These are phyloP conservation scores for Mycena metata DNA, from an alignment of 768 basidiomycete species.

Conservation along the genomic window DNA sequence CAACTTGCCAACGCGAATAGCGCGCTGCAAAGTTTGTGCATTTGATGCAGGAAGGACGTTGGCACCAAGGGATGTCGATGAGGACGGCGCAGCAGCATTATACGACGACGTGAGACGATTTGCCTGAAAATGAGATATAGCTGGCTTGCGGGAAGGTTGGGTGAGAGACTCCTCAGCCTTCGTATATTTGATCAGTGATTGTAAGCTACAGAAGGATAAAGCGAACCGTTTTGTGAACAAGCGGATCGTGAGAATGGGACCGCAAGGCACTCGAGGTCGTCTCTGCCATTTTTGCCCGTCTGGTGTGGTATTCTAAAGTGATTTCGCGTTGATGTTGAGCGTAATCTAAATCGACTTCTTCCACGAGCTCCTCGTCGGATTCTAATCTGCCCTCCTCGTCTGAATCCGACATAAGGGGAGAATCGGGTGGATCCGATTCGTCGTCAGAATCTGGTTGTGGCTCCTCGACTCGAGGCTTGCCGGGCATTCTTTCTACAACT, in stretches of 20 bases:
- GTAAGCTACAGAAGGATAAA: background rate
- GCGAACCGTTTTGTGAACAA: conserved; percentile 61
- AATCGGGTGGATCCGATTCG: conserved; percentile 63
- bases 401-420: conserved; percentile 41
- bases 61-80: conserved; percentile 57
- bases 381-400: conserved; percentile 48
- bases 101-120: conserved; percentile 65
- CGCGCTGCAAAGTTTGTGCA: conserved; percentile 62
- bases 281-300: conserved; percentile 68
- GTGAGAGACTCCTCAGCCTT: conserved; percentile 27
- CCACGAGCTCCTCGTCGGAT: conserved; percentile 57
- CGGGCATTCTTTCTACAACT: conserved; percentile 76
- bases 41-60: conserved; percentile 60
- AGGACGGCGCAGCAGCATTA: conserved; percentile 51
- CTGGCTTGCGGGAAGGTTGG: conserved; percentile 54
- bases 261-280: conserved; percentile 66
- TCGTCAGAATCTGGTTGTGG: conserved; percentile 73
- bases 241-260: conserved; percentile 56
- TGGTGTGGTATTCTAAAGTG: conserved; percentile 77
- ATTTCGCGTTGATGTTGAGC: conserved; percentile 82
- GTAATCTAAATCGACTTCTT: conserved; percentile 69
- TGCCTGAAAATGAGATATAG: conserved; percentile 77
- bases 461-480: conserved; percentile 37
- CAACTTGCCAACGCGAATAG: conserved; percentile 70
- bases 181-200: background rate